A percentile compares a stretch with the other conserved stretches of the same genome.
Evolutionary conservation across 805 yeast genomes (phyloP).

Genomic region (Candida xiaguanensis): DNA sequence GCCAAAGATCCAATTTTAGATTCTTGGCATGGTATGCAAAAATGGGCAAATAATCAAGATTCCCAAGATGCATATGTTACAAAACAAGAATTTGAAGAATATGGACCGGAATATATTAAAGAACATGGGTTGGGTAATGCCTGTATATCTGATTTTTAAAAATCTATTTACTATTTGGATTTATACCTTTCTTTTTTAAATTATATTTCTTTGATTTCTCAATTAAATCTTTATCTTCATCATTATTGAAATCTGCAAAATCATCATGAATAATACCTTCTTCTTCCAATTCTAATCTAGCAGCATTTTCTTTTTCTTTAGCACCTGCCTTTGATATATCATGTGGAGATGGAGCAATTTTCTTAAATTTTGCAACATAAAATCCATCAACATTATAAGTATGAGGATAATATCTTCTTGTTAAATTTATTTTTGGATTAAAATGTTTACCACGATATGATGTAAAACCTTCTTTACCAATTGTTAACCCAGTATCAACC

Average conservation of each 20-base stretch:
- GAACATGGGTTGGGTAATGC: slow-evolving; percentile 80
- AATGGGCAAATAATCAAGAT: slow-evolving; percentile 54
- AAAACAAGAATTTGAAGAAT: slow-evolving; percentile 75
- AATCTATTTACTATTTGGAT: slow-evolving; percentile 47
- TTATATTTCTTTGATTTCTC: slow-evolving; percentile 62
- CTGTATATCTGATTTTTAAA: slow-evolving; percentile 20
- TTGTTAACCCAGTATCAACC: slow-evolving; percentile 86
- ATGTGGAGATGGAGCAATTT: slow-evolving; percentile 80
- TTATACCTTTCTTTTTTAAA: slow-evolving; percentile 68
- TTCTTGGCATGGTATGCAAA: slow-evolving; percentile 93
- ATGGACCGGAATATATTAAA: slow-evolving; percentile 84
- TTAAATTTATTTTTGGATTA: slow-evolving; percentile 68
- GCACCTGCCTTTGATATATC: slow-evolving; percentile 87
- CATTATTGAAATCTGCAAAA: slow-evolving; percentile 77
- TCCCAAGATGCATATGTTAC: slow-evolving; percentile 52
- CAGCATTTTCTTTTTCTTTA: slow-evolving; percentile 73
- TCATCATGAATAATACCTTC: slow-evolving; percentile 84
- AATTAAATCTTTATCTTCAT: slow-evolving; percentile 71
- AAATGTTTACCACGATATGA: slow-evolving; percentile 91
- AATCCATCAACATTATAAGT: slow-evolving; percentile 98
- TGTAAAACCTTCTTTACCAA: slow-evolving; percentile 95
- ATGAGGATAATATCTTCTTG: slow-evolving; percentile 97
- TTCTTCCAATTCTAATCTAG: slow-evolving; percentile 77
- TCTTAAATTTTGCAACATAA: slow-evolving; percentile 94
- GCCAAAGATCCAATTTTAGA: slow-evolving; percentile 73